These are phyloP conservation scores for Aspergillus homomorphus DNA, from an alignment of 495 filamentous ascomycete genomes.

Conservation along the genomic window DNA sequence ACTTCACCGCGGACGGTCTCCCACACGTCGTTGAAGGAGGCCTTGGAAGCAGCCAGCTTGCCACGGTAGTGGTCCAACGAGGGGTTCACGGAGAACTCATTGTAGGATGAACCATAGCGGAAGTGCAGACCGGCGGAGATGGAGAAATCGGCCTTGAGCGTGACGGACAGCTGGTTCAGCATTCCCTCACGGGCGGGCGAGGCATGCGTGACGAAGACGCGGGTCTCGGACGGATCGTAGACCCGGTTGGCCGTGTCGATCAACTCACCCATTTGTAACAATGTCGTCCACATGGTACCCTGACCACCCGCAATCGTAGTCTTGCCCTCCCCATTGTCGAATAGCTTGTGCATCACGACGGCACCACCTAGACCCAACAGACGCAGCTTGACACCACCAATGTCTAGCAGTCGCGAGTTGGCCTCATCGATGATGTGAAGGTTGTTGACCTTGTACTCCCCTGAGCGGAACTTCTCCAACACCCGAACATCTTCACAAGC, in stretches of 20 bases:
- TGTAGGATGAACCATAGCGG: constrained; percentile 98
- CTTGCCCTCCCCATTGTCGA: constrained; percentile 96
- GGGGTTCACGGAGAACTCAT: constrained; percentile 98
- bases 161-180: constrained; percentile 96
- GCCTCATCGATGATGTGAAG: constrained; percentile 98
- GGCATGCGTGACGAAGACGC: constrained; percentile 94
- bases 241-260: constrained; percentile 98
- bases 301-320: constrained; percentile 98
- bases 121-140: constrained; percentile 97
- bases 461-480: constrained; percentile 94
- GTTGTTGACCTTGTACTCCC: constrained; percentile 97
- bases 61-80: constrained; percentile 97
- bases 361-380: constrained; percentile 92
- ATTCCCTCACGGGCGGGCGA: constrained; percentile 96
- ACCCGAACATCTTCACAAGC: constrained; percentile 98
- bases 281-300: constrained; percentile 99
- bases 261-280: constrained; percentile 97
- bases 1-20: constrained; percentile 97
- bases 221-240: constrained; percentile 98
- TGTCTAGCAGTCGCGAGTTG: constrained; percentile 87
- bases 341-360: constrained; percentile 99
- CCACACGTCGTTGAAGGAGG: constrained; percentile 99
- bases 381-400: constrained; percentile 94
- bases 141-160: constrained; percentile 97
- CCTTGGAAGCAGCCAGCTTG: constrained; percentile 98